Evolutionary conservation across 2,329 filamentous ascomycete genomes (phyloP), one percentile per base, ranked within the genome.

Genomic region (Ramularia endophylla): DNA sequence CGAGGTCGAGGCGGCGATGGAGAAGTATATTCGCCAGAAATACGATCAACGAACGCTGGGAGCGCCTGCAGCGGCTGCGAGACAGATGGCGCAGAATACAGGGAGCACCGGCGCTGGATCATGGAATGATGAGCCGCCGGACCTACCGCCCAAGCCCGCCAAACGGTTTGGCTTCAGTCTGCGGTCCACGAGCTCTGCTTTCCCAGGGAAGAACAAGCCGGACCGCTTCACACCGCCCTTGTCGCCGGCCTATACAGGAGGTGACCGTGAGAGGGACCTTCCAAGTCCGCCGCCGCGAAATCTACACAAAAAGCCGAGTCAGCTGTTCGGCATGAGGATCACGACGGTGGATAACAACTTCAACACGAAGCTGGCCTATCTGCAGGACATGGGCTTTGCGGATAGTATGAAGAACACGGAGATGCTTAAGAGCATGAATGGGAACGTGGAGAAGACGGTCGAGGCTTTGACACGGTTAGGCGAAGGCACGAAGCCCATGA

Each of bases 21-120:
- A 98, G 66, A 79, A 87, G 46, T 97, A 90, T 64, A 95, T 98
- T 53, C 77, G 90, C 46, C 83, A 90, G 59, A 98, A 98, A 65
- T 98, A 98, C 65, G 81, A 89, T 60, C 81, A 82, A 54, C 71
- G 74, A 43, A 66, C 72, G 11, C 72, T 70, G 43, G 57, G 58
- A 34, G 58, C 18, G 17, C 20, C 35, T 18, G 41, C 41, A 20
- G 40, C 33, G 36, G 72, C 70, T 22, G 43, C 48, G 50, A 67
- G 73, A 56, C 68, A 77, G 47, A 72, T 78, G 53, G 72, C 77
- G 7, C 68, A 77, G 47, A 72, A 79, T 53, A 73, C 77, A 5
- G 75, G 74, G 43, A 77, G 77, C 48, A 75, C 70, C 36, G 67
- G 70, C 46, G 59, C 60, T 22, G 64, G 61, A 15, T 69, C 68